These are phyloP conservation scores for Phylloporus arenicola DNA, from an alignment of 768 basidiomycete species.

Conservation along the genomic window DNA sequence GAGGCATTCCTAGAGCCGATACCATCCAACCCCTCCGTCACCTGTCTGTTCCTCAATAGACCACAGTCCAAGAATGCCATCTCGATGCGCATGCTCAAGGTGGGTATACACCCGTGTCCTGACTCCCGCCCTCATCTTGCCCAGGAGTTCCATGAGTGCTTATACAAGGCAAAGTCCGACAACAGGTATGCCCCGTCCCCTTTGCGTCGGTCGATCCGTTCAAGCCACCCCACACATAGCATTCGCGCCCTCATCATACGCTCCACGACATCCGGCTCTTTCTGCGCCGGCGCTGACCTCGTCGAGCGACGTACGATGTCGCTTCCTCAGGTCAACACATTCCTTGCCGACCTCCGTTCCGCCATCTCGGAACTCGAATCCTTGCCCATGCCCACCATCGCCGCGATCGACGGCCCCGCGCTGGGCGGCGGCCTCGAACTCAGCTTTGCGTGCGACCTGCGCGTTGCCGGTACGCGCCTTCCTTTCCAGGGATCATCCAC, in stretches of 20 bases:
- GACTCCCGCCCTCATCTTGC: conserved; percentile 2
- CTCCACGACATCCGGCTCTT: conserved; percentile 70
- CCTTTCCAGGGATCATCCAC: not conserved
- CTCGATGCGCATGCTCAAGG: conserved; percentile 65
- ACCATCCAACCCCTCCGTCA: conserved; percentile 55
- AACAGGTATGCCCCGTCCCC: conserved; percentile 41
- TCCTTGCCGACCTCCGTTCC: conserved; percentile 69
- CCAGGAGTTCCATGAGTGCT: conserved; percentile 67
- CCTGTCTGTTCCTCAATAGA: conserved; percentile 72
- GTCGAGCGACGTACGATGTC: conserved; percentile 82
- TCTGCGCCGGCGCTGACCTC: conserved; percentile 92
- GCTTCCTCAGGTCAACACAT: conserved; percentile 63
- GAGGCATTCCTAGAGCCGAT: conserved; percentile 49
- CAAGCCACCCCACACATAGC: conserved; percentile 31
- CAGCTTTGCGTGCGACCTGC: conserved; percentile 82
- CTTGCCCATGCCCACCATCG: conserved; percentile 84
- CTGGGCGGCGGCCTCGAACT: conserved; percentile 91
- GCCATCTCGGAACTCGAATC: conserved; percentile 73
- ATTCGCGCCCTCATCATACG: conserved; percentile 79
- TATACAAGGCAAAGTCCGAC: conserved; percentile 63
- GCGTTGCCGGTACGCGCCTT: conserved; percentile 69
- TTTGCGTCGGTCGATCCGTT: not conserved
- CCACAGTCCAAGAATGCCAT: conserved; percentile 87
- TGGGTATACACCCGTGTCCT: conserved; percentile 23
- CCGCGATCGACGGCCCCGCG: conserved; percentile 89